Percentiles rank a stretch among this genome's conserved stretches.
Conservation (phyloP, 768 basidiomycete species). For the Cyathus striatus region DNA sequence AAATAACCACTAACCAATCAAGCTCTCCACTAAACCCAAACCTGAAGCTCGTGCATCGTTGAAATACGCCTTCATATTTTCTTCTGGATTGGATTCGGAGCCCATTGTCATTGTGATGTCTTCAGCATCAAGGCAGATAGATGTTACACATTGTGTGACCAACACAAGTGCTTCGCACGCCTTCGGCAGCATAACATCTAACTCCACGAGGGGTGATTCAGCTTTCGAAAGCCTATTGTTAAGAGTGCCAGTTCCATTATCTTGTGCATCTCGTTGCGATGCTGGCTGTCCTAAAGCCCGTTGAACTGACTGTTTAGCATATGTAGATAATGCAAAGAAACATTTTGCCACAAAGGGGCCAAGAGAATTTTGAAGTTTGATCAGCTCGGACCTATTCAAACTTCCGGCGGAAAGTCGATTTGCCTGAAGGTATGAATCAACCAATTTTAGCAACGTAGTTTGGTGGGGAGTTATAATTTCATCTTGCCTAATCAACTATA, state of each 20-base stretch:
- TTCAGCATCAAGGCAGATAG: slow-evolving; percentile 52
- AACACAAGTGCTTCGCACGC: slow-evolving; percentile 79
- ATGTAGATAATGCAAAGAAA: slow-evolving; percentile 58
- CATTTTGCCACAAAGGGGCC: slow-evolving; percentile 55
- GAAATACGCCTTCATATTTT: slow-evolving; percentile 35
- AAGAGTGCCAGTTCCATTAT: not conserved
- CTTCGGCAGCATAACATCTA: slow-evolving; percentile 72
- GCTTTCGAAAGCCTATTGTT: slow-evolving; percentile 22
- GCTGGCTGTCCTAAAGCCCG: too few relatives aligned
- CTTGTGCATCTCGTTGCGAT: slow-evolving; percentile 7
- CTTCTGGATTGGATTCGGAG: slow-evolving; percentile 9
- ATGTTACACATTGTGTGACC: slow-evolving; percentile 69
- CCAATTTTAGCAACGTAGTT: slow-evolving; percentile 79
- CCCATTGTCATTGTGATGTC: slow-evolving; percentile 21
- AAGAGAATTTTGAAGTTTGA: slow-evolving; percentile 36
- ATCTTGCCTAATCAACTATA: slow-evolving; percentile 41
- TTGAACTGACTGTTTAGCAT: slow-evolving; percentile 51
- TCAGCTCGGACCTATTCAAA: slow-evolving; percentile 21
- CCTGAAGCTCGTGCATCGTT: slow-evolving; percentile 36
- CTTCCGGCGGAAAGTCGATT: slow-evolving; percentile 26
- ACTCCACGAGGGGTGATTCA: too few relatives aligned
- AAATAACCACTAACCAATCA: slow-evolving; percentile 45
- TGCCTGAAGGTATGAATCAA: slow-evolving; percentile 79
- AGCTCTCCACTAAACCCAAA: slow-evolving; percentile 44
- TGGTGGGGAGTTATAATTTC: slow-evolving; percentile 83